A percentile compares a stretch with the other conserved stretches of the same genome.
phyloP scores from a whole-genome alignment of 768 basidiomycete genomes.

The Phaeotremella fagi region DNA sequence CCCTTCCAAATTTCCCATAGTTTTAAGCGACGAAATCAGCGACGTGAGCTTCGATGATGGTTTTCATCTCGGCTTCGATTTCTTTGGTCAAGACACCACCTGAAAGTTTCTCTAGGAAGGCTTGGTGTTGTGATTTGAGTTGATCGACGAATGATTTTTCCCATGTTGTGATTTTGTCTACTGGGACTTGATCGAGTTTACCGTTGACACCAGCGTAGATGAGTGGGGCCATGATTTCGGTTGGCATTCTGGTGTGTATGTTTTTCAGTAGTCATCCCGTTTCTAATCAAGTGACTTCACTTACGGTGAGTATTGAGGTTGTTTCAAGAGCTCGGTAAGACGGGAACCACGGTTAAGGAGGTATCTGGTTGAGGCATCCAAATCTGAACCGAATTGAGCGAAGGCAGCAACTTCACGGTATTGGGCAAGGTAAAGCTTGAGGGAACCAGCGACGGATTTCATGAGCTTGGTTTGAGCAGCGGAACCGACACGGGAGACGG shows the following conservation, averaged over 20 bases:
- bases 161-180: slow-evolving; percentile 68
- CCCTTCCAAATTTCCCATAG: too few species aligned
- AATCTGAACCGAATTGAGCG: slow-evolving; percentile 98
- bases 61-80: slow-evolving; percentile 71
- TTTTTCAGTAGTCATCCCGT: background rate
- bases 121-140: slow-evolving; percentile 65
- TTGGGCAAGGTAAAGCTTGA: slow-evolving; percentile 99
- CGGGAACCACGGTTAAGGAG: slow-evolving; percentile 95
- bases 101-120: slow-evolving; percentile 78
- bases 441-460: slow-evolving; percentile 99
- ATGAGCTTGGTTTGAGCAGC: slow-evolving; percentile 99
- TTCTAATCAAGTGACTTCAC: background rate
- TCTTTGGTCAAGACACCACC: slow-evolving; percentile 77
- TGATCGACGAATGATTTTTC: slow-evolving; percentile 64
- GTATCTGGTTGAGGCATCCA: slow-evolving; percentile 99
- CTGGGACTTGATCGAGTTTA: slow-evolving; percentile 92
- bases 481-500: slow-evolving; percentile 99
- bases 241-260: slow-evolving; percentile 63
- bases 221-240: slow-evolving; percentile 95
- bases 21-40: slow-evolving; percentile 45
- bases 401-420: slow-evolving; percentile 94
- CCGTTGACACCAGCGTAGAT: slow-evolving; percentile 99
- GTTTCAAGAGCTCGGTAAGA: slow-evolving; percentile 87
- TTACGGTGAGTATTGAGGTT: slow-evolving; percentile 76
- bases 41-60: slow-evolving; percentile 43